Evolutionary conservation across 2,329 filamentous ascomycete species (phyloP), one percentile per base, ranked within the genome.

Genomic region (Aspergillus clavatus): DNA sequence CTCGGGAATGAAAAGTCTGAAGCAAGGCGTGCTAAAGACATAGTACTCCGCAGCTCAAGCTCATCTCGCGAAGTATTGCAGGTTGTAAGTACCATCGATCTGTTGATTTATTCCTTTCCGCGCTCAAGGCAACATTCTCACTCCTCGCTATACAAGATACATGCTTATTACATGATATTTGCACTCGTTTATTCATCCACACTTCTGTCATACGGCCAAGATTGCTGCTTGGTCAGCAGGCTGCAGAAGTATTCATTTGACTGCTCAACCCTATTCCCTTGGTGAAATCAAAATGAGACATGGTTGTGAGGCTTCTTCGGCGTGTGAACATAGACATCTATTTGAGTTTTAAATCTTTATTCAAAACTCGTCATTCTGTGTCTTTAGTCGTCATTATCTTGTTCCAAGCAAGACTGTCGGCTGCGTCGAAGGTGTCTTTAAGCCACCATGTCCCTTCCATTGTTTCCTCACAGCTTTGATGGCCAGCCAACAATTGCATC

Each of bases 381-480:
- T 18, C 31, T 35, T 11, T 18, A 21, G 16, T 21, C 31, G 18
- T 11, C 31, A 19, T 5, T 16, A n/a, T 35, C 11, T n/a, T 7
- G 19, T 19, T 35, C 4, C 31, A 10, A 35, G 18, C 3, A 35
- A 19, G 5, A 3, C 19, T 35, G 14, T 35, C 16, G 23, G 23
- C 23, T 24, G 23, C 5, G 5, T 21, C 12, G 31, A 10, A 19
- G 16, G 18, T 21, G 11, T 35, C 11, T 14, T 16, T 16, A 10
- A 41, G 7, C 31, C 29, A 38, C 35, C 18, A 52, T 56, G 48
- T 42, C 43, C 39, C 35, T 38, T 7, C 38, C 44, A 42, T 42
- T 40, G 29, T 43, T 38, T 38, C 11, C 27, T 22, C 40, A 41
- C 19, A 39, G 35, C 21, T 36, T 39, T 24, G 35, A 39, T 23